Conservation (phyloP, 1,284 basidiomycete genomes). For the Schizophyllum commune region DNA sequence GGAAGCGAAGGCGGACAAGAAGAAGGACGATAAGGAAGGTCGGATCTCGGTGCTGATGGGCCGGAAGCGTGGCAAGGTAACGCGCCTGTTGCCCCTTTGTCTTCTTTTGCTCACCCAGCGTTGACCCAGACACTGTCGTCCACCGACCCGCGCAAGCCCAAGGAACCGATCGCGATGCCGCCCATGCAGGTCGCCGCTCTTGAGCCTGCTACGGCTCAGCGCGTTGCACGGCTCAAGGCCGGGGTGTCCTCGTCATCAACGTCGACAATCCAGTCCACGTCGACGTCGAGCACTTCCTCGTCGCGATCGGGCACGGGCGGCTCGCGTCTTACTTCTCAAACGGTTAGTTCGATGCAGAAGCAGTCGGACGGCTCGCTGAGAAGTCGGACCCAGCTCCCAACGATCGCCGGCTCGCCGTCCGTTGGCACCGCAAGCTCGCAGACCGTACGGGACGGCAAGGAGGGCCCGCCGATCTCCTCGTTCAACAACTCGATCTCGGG, state of each 20-base stretch:
- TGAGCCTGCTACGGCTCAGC: slow-evolving; percentile 69
- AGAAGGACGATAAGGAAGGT: slow-evolving; percentile 77
- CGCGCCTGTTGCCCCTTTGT: slow-evolving; percentile 15
- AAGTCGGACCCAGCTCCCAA: slow-evolving; percentile 68
- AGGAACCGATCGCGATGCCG: slow-evolving; percentile 62
- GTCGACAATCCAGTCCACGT: slow-evolving; percentile 32
- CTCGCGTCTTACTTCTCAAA: slow-evolving; percentile 65
- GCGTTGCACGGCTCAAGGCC: slow-evolving; percentile 70
- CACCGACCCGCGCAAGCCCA: slow-evolving; percentile 66
- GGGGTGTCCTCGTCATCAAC: slow-evolving; percentile 37
- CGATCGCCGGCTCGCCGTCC: slow-evolving; percentile 87
- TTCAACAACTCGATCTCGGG: slow-evolving; percentile 41
- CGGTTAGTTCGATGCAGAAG: slow-evolving; percentile 74
- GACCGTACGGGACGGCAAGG: slow-evolving; percentile 33
- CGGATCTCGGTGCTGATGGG: slow-evolving; percentile 84
- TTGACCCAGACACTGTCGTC: slow-evolving; percentile 72
- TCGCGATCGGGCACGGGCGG: slow-evolving; percentile 22
- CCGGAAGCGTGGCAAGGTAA: slow-evolving; percentile 87
- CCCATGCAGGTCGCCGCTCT: slow-evolving; percentile 85
- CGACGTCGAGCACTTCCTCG: slow-evolving; percentile 33
- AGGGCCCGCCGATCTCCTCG: slow-evolving; percentile 41
- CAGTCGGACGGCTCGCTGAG: slow-evolving; percentile 74
- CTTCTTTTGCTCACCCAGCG: slow-evolving; percentile 10
- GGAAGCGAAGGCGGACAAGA: slow-evolving; percentile 36
- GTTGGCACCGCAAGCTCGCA: slow-evolving; percentile 57